Evolutionary conservation across 202 grass and related monocot species (phyloP).

Genomic region (Elaeis oleifera): DNA sequence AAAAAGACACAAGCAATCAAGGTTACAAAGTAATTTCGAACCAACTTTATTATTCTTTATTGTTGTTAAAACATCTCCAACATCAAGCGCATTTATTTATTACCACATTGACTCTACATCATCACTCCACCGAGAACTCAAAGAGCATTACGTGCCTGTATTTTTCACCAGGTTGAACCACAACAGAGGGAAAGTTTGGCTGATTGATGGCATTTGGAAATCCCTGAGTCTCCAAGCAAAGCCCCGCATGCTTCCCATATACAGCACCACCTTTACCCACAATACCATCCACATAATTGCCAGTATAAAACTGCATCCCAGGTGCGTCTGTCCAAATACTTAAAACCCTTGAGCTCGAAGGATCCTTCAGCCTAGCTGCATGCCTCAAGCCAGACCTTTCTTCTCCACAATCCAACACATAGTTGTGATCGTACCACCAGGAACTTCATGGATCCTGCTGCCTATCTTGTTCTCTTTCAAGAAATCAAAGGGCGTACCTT

Average conservation of each 20-base stretch:
- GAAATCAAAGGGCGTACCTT: slow-evolving; percentile 65
- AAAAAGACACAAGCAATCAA: no score
- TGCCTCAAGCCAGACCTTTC: slow-evolving; percentile 60
- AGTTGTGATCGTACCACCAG: slow-evolving; percentile 80
- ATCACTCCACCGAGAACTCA: slow-evolving; percentile 44
- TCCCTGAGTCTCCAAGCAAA: slow-evolving; percentile 90
- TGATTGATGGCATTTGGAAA: slow-evolving; percentile 89
- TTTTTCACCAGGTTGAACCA: slow-evolving; percentile 64
- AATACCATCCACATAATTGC: slow-evolving; percentile 54
- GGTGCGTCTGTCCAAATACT: slow-evolving; percentile 62
- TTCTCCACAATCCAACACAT: slow-evolving; percentile 46
- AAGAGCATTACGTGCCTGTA: slow-evolving; percentile 72
- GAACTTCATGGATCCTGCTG: slow-evolving; percentile 36
- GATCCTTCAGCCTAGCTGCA: slow-evolving; percentile 56
- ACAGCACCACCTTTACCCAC: slow-evolving; percentile 50
- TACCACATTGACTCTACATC: no score
- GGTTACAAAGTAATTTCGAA: no score
- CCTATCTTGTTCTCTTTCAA: slow-evolving; percentile 45
- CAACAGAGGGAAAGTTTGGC: slow-evolving; percentile 52
- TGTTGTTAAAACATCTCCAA: no score
- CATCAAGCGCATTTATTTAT: no score
- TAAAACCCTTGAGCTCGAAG: slow-evolving; percentile 35
- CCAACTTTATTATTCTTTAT: no score
- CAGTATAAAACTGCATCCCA: slow-evolving; percentile 81
- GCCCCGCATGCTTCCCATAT: slow-evolving; percentile 51